phyloP scores from a whole-genome alignment of 2,329 filamentous ascomycete species.

The Venturia pyrina region DNA sequence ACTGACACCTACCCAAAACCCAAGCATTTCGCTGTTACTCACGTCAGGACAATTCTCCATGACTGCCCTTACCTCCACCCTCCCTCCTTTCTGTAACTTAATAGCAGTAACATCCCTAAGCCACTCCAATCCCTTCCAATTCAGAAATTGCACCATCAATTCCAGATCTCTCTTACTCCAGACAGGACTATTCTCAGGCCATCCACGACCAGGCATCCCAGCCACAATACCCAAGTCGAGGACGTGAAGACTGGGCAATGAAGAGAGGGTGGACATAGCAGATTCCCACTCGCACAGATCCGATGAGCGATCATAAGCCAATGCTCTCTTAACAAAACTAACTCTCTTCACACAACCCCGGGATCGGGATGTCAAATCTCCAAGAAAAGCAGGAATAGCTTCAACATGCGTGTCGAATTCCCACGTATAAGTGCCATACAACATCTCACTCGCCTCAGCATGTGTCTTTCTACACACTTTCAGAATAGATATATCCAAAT shows the following conservation, averaged over 20 bases:
- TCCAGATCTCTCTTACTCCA: constrained; percentile 40
- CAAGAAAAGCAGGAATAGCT: constrained; percentile 49
- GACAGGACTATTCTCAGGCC: constrained; percentile 36
- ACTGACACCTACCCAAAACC: constrained; percentile 50
- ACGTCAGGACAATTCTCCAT: constrained; percentile 45
- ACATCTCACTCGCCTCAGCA: constrained; percentile 2
- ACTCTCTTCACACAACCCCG: constrained; percentile 40
- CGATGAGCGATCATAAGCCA: constrained; percentile 44
- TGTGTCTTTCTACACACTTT: constrained; percentile 2
- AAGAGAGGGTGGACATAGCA: constrained; percentile 41
- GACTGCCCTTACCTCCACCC: constrained; percentile 43
- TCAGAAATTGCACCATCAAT: constrained; percentile 22
- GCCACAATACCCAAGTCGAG: constrained; percentile 46
- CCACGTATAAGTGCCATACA: constrained; percentile 38
- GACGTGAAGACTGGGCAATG: constrained; percentile 29
- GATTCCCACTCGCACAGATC: constrained; percentile 45
- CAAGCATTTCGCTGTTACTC: constrained; percentile 41
- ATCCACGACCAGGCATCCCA: constrained; percentile 38
- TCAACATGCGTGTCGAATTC: constrained; percentile 52
- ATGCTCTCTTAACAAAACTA: constrained; percentile 45
- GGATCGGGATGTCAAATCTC: constrained; percentile 42
- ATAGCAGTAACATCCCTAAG: constrained; percentile 44
- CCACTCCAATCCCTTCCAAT: constrained; percentile 39
- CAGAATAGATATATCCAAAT: constrained; percentile 30
- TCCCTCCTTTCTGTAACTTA: constrained; percentile 31